A percentile compares a stretch with the other conserved stretches of the same genome.
These are phyloP conservation scores for Onygenales sp. DNA, from an alignment of 2,329 filamentous ascomycete genomes.

Conservation along the genomic window DNA sequence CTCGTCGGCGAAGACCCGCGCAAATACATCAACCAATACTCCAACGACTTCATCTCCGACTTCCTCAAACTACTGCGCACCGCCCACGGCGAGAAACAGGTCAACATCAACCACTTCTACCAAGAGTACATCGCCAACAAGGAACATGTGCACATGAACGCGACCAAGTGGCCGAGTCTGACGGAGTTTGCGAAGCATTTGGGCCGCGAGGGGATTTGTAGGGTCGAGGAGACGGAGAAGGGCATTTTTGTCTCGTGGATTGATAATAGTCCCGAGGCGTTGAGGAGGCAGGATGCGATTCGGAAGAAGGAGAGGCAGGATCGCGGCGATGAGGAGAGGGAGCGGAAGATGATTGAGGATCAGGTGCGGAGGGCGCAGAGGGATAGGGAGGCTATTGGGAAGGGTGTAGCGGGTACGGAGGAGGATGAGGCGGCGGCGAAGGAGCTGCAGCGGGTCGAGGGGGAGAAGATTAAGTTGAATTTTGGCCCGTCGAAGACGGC, in stretches of 20 bases:
- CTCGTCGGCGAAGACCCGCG: slow-evolving; percentile 79
- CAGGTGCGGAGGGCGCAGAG: slow-evolving; percentile 64
- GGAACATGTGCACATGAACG: slow-evolving; percentile 87
- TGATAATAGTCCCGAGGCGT: slow-evolving; percentile 78
- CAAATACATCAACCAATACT: slow-evolving; percentile 74
- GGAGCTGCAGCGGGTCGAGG: slow-evolving; percentile 9
- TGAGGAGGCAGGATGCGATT: slow-evolving; percentile 71
- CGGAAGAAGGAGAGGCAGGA: slow-evolving; percentile 77
- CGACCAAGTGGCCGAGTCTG: slow-evolving; percentile 77
- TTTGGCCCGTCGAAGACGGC: slow-evolving; percentile 4
- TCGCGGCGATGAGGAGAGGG: slow-evolving; percentile 85
- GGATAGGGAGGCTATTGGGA: slow-evolving; percentile 11
- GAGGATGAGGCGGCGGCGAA: slow-evolving; percentile 1
- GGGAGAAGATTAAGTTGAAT: slow-evolving; percentile 12
- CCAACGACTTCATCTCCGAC: slow-evolving; percentile 68
- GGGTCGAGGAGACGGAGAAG: slow-evolving; percentile 84
- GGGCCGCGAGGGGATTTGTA: slow-evolving; percentile 75
- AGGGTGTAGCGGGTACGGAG: slow-evolving; percentile 9
- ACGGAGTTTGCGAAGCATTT: slow-evolving; percentile 86
- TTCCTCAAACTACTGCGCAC: slow-evolving; percentile 71
- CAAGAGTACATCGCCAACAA: slow-evolving; percentile 85
- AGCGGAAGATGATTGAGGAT: slow-evolving; percentile 70
- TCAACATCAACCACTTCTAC: slow-evolving; percentile 89
- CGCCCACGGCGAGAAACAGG: slow-evolving; percentile 79
- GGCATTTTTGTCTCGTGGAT: slow-evolving; percentile 83